Percentiles rank a stretch among this genome's conserved stretches.
Conservation (phyloP, 306 rosid genomes). For the Acacia confusa region DNA sequence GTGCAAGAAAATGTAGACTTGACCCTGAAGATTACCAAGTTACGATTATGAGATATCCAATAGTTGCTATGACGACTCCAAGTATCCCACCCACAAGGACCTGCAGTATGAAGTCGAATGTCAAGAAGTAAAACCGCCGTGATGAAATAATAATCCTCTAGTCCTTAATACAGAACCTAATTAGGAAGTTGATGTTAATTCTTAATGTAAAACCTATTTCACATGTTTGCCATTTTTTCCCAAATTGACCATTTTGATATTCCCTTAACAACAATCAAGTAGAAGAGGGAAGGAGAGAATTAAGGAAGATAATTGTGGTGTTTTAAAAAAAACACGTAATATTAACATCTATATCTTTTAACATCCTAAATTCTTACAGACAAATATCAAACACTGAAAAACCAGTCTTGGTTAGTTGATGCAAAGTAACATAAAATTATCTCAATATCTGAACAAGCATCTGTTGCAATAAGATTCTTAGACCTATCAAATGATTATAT, state of each 20-base stretch:
- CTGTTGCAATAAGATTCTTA: not conserved
- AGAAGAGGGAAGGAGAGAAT: no score
- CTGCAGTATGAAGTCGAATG: slow-evolving; percentile 41
- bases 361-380: not conserved
- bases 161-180: no score
- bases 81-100: slow-evolving; percentile 80
- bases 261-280: no score
- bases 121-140: not conserved
- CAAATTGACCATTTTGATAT: no score
- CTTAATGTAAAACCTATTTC: no score
- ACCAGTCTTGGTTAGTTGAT: not conserved
- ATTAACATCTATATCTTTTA: no score
- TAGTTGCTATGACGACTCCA: slow-evolving; percentile 52
- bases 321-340: no score
- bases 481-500: slow-evolving; percentile 6
- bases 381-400: not conserved
- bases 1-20: not conserved
- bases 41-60: slow-evolving; percentile 47
- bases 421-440: not conserved
- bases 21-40: not conserved
- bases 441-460: not conserved
- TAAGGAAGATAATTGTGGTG: no score
- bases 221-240: no score
- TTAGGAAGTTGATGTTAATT: no score
- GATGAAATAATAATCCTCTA: not conserved